Conservation (phyloP, 768 basidiomycete species). For the Tulasnella sp. region DNA sequence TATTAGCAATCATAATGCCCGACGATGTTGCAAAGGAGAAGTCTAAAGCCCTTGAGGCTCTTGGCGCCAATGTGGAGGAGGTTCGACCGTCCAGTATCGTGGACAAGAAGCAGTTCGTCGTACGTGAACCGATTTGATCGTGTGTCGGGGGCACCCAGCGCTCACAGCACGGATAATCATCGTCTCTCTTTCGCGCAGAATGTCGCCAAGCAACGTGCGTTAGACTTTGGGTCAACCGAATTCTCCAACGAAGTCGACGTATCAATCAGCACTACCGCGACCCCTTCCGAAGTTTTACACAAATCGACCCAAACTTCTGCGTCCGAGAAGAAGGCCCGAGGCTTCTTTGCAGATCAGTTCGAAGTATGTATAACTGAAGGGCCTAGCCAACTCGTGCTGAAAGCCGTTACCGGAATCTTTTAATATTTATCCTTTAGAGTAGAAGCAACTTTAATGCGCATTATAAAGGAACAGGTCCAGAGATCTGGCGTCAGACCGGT, state of each 20-base stretch:
- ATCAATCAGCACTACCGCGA: not conserved
- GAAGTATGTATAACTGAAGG: conserved; percentile 36
- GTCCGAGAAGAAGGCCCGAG: conserved; percentile 39
- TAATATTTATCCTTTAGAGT: conserved; percentile 46
- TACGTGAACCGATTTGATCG: conserved; percentile 29
- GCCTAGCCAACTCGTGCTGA: not conserved
- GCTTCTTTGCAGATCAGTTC: conserved; percentile 95
- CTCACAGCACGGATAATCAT: not conserved
- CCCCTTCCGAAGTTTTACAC: conserved; percentile 29
- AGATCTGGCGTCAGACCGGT: conserved; percentile 88
- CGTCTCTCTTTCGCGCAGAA: conserved; percentile 42
- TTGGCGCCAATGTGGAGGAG: conserved; percentile 82
- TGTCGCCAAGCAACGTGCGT: conserved; percentile 69
- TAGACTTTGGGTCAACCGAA: conserved; percentile 49
- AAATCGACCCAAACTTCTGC: conserved; percentile 26
- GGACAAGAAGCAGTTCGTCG: conserved; percentile 87
- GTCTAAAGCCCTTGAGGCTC: conserved; percentile 63
- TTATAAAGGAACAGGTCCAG: conserved; percentile 80
- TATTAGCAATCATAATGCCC: conserved; percentile 74
- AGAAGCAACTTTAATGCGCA: conserved; percentile 85
- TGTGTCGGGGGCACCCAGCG: not conserved
- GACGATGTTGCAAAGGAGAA: conserved; percentile 89
- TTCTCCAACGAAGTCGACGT: conserved; percentile 15
- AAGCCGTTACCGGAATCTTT: too few relatives aligned
- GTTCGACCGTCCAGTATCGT: conserved; percentile 94